A percentile compares a stretch with the other conserved stretches of the same genome.
Conservation (phyloP, 2,329 filamentous ascomycete species). For the Venturiaceae sp. region DNA sequence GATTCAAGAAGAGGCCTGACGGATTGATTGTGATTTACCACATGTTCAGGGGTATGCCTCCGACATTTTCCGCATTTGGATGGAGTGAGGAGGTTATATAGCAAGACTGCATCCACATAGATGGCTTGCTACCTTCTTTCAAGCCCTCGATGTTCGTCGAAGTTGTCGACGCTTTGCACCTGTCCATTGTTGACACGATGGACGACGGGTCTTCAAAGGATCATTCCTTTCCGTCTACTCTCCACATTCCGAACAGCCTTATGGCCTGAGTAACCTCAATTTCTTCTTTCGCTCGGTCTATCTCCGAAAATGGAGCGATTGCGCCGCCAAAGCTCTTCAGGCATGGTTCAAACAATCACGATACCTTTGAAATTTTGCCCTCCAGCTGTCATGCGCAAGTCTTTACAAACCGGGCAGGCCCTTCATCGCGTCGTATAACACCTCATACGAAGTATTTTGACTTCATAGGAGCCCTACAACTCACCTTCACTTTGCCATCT, state of each 20-base stretch:
- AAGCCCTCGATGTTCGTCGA: too few species aligned
- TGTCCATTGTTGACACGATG: background rate
- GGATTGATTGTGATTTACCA: background rate
- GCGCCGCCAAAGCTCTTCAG: background rate
- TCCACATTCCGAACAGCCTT: background rate
- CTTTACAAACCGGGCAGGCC: background rate
- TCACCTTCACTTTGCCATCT: background rate
- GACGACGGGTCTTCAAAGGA: background rate
- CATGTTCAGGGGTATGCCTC: too few species aligned
- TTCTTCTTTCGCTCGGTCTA: background rate
- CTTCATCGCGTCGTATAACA: background rate
- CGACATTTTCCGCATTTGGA: too few species aligned
- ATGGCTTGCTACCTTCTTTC: too few species aligned
- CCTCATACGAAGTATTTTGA: background rate
- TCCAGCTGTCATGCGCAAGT: background rate
- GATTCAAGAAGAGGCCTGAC: background rate
- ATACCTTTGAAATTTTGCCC: background rate
- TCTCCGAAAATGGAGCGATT: background rate
- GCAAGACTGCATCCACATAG: too few species aligned
- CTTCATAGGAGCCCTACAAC: background rate
- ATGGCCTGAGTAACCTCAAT: background rate
- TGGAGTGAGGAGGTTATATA: too few species aligned
- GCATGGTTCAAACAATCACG: background rate
- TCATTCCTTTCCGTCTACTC: background rate
- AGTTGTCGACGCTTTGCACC: too few species aligned